A percentile compares a stretch with the other conserved stretches of the same genome.
Evolutionary conservation across 148 eudicot genomes (phyloP).

Genomic region (Rhododendron mucronatum): DNA sequence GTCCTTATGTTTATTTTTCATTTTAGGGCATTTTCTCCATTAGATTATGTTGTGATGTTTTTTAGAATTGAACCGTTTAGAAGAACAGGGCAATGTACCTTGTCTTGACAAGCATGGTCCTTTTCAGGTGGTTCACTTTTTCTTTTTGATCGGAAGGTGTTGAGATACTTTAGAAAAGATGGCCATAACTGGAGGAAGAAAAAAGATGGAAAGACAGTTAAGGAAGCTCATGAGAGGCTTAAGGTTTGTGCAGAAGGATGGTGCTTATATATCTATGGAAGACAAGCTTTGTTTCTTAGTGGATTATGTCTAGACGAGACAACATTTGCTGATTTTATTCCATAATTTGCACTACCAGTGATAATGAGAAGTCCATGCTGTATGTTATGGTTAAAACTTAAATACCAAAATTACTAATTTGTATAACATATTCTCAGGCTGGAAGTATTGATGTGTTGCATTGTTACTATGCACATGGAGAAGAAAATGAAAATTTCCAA

Average conservation of each 20-base stretch:
- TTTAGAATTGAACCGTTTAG: background rate
- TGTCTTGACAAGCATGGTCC: conserved; percentile 7
- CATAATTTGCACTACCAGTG: background rate
- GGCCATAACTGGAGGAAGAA: conserved; percentile 81
- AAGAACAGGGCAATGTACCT: background rate
- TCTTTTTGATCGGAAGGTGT: conserved; percentile 81
- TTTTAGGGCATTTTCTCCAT: background rate
- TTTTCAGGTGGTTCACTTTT: conserved; percentile 61
- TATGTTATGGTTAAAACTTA: background rate
- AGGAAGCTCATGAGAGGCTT: conserved; percentile 72
- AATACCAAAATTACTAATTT: background rate
- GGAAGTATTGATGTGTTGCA: conserved; percentile 69
- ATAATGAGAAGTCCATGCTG: background rate
- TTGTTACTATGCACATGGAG: conserved; percentile 79
- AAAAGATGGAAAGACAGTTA: conserved; percentile 71
- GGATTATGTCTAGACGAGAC: background rate
- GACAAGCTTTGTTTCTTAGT: background rate
- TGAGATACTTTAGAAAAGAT: conserved; percentile 87
- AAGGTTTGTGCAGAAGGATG: conserved; percentile 36
- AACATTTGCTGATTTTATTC: conserved; percentile 6
- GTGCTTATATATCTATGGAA: background rate
- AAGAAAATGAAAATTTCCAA: conserved; percentile 62
- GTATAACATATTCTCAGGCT: conserved; percentile 31
- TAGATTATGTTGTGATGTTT: background rate
- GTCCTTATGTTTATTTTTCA: background rate